A percentile compares a stretch with the other conserved stretches of the same genome.
phyloP scores from a whole-genome alignment of 225 moss, liverwort and hornwort genomes.

The Pleurozium schreberi region DNA sequence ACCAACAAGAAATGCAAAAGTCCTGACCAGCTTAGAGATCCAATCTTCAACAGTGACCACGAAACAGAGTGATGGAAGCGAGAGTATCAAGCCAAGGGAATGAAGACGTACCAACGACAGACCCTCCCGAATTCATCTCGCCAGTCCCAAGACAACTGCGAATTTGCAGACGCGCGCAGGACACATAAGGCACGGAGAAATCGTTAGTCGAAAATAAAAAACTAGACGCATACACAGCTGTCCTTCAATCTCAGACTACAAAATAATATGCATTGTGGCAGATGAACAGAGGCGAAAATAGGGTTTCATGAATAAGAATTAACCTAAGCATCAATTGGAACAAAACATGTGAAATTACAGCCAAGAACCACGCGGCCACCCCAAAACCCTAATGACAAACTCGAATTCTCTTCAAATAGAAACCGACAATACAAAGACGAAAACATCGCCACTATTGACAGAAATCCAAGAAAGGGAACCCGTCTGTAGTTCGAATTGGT shows the following conservation, averaged over 20 bases:
- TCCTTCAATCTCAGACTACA: neutral
- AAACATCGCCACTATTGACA: neutral
- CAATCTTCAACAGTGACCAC: neutral
- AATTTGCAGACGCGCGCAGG: neutral
- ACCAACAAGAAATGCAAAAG: neutral
- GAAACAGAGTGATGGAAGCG: neutral
- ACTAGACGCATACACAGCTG: neutral
- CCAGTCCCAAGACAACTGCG: neutral
- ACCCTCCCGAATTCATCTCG: constrained; percentile 43
- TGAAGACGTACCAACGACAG: constrained; percentile 24
- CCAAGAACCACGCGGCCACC: neutral
- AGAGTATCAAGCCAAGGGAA: neutral
- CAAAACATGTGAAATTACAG: neutral
- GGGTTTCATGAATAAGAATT: neutral
- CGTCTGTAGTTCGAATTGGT: neutral
- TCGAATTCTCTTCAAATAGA: neutral
- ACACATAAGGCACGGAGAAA: neutral
- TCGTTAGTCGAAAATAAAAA: neutral
- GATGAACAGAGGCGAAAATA: neutral
- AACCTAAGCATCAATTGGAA: neutral
- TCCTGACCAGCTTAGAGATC: neutral
- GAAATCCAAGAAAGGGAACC: neutral
- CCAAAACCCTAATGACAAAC: neutral
- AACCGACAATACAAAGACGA: neutral
- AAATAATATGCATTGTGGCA: neutral